Evolutionary conservation across 2,329 filamentous ascomycete genomes (phyloP), one percentile per base, ranked within the genome.

Genomic region (Sporothrix brasiliensis): DNA sequence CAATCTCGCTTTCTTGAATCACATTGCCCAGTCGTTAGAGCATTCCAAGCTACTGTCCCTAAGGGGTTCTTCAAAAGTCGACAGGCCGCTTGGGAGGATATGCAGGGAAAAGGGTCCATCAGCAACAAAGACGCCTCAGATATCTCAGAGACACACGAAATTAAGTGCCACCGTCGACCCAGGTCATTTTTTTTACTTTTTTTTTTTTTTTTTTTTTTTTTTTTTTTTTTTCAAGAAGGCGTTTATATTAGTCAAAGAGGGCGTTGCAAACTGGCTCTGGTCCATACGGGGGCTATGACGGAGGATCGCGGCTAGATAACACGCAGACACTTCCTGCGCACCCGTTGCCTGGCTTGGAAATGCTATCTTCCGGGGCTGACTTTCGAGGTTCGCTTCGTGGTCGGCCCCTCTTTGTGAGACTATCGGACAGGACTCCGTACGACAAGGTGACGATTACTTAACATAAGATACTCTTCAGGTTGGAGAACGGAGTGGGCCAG

Each of bases 261-360:
- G 34, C 9, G 34, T 19, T 11, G 56, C 21, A 19, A 16, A 14
- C 52, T 54, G 13, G 13, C 52, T 14, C 3, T 24, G 34, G n/a
- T 24, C 34, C 30, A 34, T 41, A n/a, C 56, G 39, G n/a, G 39
- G 44, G 58, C 21, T 63, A 27, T 65, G 13, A n/a, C 44, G 47
- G 24, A 65, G 44, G 61, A 34, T 21, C 61, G 61, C 60, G 60
- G 60, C 41, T 49, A 65, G 60, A 49, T 65, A 65, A n/a, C 14
- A 65, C 49, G 14, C 7, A 65, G n/a, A 61, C 1, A 47, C 3
- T n/a, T 58, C 3, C 54, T 5, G 39, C 39, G 7, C 21, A 39
- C 39, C n/a, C 27, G 39, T 39, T 27, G n/a, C 1, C n/a, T 11
- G 39, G 13, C 11, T 11, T 65, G 44, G 44, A 50, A 7, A 21